Evolutionary conservation across 208 protist genomes (phyloP).

Genomic region (Crithidia thermophila): DNA sequence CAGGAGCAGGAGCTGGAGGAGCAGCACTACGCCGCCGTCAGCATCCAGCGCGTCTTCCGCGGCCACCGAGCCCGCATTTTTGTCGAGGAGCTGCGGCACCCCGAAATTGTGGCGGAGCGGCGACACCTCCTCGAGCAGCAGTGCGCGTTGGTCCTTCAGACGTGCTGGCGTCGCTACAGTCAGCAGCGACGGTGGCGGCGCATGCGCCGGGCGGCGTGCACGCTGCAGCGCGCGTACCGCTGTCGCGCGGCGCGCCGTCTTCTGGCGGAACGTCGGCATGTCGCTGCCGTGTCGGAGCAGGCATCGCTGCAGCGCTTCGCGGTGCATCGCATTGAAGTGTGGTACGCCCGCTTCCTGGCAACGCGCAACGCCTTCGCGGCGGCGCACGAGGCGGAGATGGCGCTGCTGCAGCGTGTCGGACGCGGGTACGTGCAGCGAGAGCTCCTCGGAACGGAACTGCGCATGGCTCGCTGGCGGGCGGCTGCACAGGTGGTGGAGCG

Average conservation of each 20-base stretch:
- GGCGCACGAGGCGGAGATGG: conserved; percentile 17
- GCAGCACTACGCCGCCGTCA: conserved; percentile 44
- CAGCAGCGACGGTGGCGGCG: conserved; percentile 14
- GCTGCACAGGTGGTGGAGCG: conserved; percentile 16
- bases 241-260: conserved; percentile 25
- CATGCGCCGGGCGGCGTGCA: conserved; percentile 21
- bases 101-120: conserved; percentile 32
- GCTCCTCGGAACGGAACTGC: neutral
- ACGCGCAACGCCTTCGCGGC: conserved; percentile 16
- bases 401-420: conserved; percentile 47
- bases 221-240: conserved; percentile 44
- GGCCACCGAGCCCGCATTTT: conserved; percentile 46
- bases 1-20: conserved; percentile 35
- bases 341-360: conserved; percentile 20
- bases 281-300: neutral
- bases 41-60: conserved; percentile 68
- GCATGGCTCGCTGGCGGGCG: neutral
- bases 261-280: conserved; percentile 23
- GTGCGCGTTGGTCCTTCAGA: conserved; percentile 21
- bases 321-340: conserved; percentile 28
- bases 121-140: neutral
- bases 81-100: conserved; percentile 44
- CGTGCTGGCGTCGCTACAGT: conserved; percentile 30
- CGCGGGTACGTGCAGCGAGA: conserved; percentile 29
- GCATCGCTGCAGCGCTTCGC: conserved; percentile 21